A percentile compares a stretch with the other conserved stretches of the same genome.
phyloP scores from a whole-genome alignment of 345 rosid species.

The Citropsis articulata region DNA sequence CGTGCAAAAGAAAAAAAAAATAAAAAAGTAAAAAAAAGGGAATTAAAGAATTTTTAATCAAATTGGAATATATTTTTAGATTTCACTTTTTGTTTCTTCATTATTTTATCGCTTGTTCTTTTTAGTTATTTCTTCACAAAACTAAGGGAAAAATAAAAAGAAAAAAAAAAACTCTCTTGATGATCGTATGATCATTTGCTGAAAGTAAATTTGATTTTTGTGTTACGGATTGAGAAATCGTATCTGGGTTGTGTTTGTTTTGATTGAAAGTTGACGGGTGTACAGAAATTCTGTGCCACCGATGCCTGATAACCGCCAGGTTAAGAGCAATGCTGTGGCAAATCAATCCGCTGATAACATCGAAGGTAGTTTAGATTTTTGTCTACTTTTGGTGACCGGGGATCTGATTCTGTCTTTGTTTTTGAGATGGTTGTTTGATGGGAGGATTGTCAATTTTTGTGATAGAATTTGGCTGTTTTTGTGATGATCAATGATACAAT shows the following conservation, averaged over 20 bases:
- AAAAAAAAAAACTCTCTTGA: slow-evolving; percentile 4
- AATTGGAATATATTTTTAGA: slow-evolving; percentile 45
- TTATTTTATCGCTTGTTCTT: slow-evolving; percentile 14
- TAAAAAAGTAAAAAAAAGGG: slow-evolving; percentile 13
- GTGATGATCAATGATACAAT: neutral
- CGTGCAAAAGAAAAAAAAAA: slow-evolving; percentile 19
- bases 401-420: neutral
- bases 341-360: slow-evolving; percentile 55
- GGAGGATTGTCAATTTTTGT: neutral
- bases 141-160: neutral
- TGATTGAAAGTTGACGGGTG: slow-evolving; percentile 17
- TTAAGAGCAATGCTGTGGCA: slow-evolving; percentile 55
- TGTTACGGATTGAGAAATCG: neutral
- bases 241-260: slow-evolving; percentile 17
- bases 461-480: neutral
- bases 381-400: neutral
- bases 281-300: slow-evolving; percentile 24
- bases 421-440: neutral
- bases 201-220: slow-evolving; percentile 15
- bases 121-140: slow-evolving; percentile 8
- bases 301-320: slow-evolving; percentile 70
- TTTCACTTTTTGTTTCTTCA: slow-evolving; percentile 36
- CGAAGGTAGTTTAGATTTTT: slow-evolving; percentile 46
- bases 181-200: slow-evolving; percentile 30
- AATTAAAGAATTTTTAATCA: slow-evolving; percentile 26